phyloP scores from a whole-genome alignment of 805 yeast genomes.

The Priceomyces medius region DNA sequence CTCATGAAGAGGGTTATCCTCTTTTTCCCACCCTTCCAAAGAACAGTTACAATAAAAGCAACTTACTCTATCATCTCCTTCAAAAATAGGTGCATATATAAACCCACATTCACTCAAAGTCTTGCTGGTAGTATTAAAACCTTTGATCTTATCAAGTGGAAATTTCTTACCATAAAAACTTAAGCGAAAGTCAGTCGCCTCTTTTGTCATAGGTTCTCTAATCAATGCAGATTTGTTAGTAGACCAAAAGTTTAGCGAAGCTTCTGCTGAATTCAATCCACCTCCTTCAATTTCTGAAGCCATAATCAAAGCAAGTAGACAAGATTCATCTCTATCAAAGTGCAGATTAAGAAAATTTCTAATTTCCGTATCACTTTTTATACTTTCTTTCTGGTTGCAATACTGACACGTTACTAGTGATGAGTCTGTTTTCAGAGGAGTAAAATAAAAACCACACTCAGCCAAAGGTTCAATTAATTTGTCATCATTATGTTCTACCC shows the following conservation, averaged over 20 bases:
- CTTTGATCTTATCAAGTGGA: slow-evolving; percentile 49
- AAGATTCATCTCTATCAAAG: slow-evolving; percentile 7
- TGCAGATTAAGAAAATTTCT: slow-evolving; percentile 5
- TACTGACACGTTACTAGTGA: slow-evolving; percentile 59
- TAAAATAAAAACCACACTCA: slow-evolving; percentile 59
- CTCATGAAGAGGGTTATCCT: slow-evolving; percentile 62
- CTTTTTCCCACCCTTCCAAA: slow-evolving; percentile 53
- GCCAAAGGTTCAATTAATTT: slow-evolving; percentile 36
- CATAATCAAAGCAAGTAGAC: slow-evolving; percentile 17
- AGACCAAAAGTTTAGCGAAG: slow-evolving; percentile 14
- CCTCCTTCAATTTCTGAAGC: slow-evolving; percentile 7
- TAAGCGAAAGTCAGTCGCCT: slow-evolving; percentile 31
- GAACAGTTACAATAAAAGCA: slow-evolving; percentile 27
- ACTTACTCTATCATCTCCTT: slow-evolving; percentile 33
- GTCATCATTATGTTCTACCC: slow-evolving; percentile 9
- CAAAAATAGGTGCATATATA: slow-evolving; percentile 30
- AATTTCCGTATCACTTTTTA: slow-evolving; percentile 11
- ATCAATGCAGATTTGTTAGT: slow-evolving; percentile 19
- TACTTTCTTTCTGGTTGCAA: slow-evolving; percentile 44
- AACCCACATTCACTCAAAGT: slow-evolving; percentile 47
- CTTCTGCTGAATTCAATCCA: neutral
- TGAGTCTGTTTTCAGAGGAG: slow-evolving; percentile 45
- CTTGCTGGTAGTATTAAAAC: slow-evolving; percentile 39
- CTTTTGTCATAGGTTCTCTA: slow-evolving; percentile 30
- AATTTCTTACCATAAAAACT: slow-evolving; percentile 37